Evolutionary conservation across 2,329 filamentous ascomycete species (phyloP).

Genomic region (Corinectria fuckeliana): DNA sequence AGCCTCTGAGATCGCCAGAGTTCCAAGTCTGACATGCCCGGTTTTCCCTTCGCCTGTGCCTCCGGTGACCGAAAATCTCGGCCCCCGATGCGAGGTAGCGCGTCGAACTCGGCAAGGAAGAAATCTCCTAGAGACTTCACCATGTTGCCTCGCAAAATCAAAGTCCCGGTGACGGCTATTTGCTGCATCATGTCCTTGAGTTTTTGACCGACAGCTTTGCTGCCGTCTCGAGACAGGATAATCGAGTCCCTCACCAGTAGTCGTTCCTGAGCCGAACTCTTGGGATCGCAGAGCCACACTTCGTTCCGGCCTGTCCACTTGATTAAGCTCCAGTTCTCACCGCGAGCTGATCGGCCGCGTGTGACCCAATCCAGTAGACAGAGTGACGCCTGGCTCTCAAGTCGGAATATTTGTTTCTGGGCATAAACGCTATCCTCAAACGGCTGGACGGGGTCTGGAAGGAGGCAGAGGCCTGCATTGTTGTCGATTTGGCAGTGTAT

Average conservation of each 20-base stretch:
- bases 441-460: conserved; percentile 93
- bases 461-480: conserved; percentile 65
- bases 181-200: conserved; percentile 72
- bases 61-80: conserved; percentile 73
- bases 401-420: conserved; percentile 80
- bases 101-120: conserved; percentile 79
- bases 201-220: conserved; percentile 46
- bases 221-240: conserved; percentile 67
- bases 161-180: conserved; percentile 80
- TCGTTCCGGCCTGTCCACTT: conserved; percentile 88
- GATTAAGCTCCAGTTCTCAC: conserved; percentile 86
- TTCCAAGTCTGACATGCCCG: conserved; percentile 50
- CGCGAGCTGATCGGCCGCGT: conserved; percentile 81
- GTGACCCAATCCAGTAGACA: conserved; percentile 95
- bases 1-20: conserved; percentile 63
- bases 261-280: conserved; percentile 50
- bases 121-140: conserved; percentile 72
- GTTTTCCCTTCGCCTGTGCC: conserved; percentile 48
- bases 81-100: conserved; percentile 80
- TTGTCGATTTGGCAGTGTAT: conserved; percentile 58
- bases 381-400: conserved; percentile 65
- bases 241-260: conserved; percentile 87
- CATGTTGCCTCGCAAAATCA: conserved; percentile 79
- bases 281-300: conserved; percentile 64
- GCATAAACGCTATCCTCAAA: conserved; percentile 85